Percentiles rank a stretch among this genome's conserved stretches.
These are phyloP conservation scores for Spergularia marina DNA, from an alignment of 148 eudicot species.

Conservation along the genomic window DNA sequence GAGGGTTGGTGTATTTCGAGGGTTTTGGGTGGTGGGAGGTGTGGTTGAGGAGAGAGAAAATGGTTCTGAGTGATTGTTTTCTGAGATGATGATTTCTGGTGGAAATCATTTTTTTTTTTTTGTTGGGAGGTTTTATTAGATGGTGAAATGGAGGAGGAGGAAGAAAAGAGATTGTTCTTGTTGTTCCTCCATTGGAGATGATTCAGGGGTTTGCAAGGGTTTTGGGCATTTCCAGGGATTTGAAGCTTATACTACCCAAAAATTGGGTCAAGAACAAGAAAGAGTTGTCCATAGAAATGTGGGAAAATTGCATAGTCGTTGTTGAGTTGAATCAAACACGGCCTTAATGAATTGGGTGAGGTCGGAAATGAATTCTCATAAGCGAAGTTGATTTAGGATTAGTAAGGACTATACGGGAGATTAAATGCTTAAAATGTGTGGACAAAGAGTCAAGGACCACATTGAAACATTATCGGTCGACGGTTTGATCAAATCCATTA, in stretches of 20 bases:
- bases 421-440: too few species aligned
- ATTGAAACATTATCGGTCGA: too few species aligned
- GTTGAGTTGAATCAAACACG: too few species aligned
- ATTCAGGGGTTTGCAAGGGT: constrained; percentile 26
- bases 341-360: too few species aligned
- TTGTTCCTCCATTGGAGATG: constrained; percentile 22
- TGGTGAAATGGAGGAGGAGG: constrained; percentile 8
- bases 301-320: too few species aligned
- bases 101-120: constrained; percentile 18
- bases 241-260: not conserved
- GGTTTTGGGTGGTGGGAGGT: constrained; percentile 1
- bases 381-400: too few species aligned
- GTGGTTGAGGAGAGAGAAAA: constrained; percentile 18
- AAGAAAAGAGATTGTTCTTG: not conserved
- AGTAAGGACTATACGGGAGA: too few species aligned
- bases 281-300: too few species aligned
- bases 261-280: too few species aligned
- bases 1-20: constrained; percentile 7
- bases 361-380: too few species aligned
- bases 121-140: not conserved
- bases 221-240: not conserved
- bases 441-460: too few species aligned
- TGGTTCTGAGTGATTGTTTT: constrained; percentile 25
- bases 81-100: constrained; percentile 12
- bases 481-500: too few species aligned